Evolutionary conservation across 2,329 filamentous ascomycete genomes (phyloP).

Genomic region (Scytalidium sp.): DNA sequence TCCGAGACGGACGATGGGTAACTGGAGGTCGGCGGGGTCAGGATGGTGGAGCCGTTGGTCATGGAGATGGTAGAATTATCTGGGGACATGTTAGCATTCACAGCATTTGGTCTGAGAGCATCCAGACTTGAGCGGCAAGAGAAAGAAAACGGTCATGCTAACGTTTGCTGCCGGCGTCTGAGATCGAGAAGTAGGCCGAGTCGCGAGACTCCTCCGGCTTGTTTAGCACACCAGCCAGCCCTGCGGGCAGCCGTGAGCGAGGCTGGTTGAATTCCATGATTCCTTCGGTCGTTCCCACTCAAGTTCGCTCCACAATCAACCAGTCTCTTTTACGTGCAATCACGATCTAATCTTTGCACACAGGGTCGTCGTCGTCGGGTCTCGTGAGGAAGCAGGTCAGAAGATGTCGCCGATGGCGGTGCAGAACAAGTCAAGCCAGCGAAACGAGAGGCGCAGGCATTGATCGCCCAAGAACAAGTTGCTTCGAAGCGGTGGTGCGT

Average conservation of each 20-base stretch:
- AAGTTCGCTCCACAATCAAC: no score
- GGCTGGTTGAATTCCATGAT: background rate
- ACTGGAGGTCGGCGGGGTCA: constrained; percentile 39
- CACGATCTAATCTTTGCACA: no score
- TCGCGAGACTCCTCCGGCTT: constrained; percentile 48
- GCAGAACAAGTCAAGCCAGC: background rate
- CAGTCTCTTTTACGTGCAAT: no score
- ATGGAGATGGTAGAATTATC: constrained; percentile 33
- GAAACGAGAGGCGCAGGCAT: background rate
- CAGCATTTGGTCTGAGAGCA: constrained; percentile 5
- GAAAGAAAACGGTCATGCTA: constrained; percentile 18
- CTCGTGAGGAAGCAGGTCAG: background rate
- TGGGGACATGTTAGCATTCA: constrained; percentile 2
- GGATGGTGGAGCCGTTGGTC: constrained; percentile 32
- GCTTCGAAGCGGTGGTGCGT: background rate
- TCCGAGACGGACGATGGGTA: constrained; percentile 51
- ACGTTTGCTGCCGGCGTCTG: constrained; percentile 48
- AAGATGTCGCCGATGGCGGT: background rate
- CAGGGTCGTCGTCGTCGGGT: background rate
- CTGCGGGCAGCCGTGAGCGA: constrained; percentile 31
- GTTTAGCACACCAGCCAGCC: constrained; percentile 50
- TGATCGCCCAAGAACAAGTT: background rate
- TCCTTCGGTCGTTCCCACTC: no score
- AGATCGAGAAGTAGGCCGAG: constrained; percentile 47
- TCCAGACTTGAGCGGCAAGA: constrained; percentile 2